These are phyloP conservation scores for Trichocladium antarcticum DNA, from an alignment of 495 filamentous ascomycete species.

Conservation along the genomic window DNA sequence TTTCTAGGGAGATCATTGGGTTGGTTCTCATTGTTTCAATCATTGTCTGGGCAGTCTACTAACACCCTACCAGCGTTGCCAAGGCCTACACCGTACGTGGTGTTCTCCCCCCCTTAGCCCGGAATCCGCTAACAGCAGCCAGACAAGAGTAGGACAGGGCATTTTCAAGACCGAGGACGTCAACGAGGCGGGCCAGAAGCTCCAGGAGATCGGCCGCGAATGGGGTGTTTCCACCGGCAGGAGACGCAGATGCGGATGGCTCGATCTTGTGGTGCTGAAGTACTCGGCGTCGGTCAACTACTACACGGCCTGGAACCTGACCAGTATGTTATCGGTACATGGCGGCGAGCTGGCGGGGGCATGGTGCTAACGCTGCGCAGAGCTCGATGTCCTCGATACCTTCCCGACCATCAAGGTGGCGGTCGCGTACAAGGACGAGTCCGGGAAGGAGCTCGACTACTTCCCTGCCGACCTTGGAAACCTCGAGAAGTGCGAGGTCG, in stretches of 20 bases:
- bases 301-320: slow-evolving; percentile 71
- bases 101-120: background rate
- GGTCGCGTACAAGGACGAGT: slow-evolving; percentile 52
- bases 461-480: slow-evolving; percentile 31
- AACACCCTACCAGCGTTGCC: slow-evolving; percentile 47
- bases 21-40: background rate
- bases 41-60: background rate
- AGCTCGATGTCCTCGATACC: slow-evolving; percentile 71
- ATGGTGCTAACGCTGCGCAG: slow-evolving; percentile 22
- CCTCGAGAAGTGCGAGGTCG: slow-evolving; percentile 39
- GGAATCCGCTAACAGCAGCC: background rate
- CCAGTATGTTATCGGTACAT: slow-evolving; percentile 33
- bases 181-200: slow-evolving; percentile 39
- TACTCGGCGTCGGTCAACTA: slow-evolving; percentile 62
- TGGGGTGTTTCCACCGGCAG: slow-evolving; percentile 74
- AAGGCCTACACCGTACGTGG: slow-evolving; percentile 49
- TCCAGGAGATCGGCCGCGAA: slow-evolving; percentile 42
- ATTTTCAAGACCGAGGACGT: slow-evolving; percentile 78
- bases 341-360: accelerated
- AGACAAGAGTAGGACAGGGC: slow-evolving; percentile 62
- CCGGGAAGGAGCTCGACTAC: slow-evolving; percentile 24
- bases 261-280: slow-evolving; percentile 78
- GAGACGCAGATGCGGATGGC: slow-evolving; percentile 75
- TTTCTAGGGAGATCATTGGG: slow-evolving; percentile 34
- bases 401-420: slow-evolving; percentile 74